Evolutionary conservation across 805 yeast genomes (phyloP).

Genomic region (Myxozyma melibiosi): DNA sequence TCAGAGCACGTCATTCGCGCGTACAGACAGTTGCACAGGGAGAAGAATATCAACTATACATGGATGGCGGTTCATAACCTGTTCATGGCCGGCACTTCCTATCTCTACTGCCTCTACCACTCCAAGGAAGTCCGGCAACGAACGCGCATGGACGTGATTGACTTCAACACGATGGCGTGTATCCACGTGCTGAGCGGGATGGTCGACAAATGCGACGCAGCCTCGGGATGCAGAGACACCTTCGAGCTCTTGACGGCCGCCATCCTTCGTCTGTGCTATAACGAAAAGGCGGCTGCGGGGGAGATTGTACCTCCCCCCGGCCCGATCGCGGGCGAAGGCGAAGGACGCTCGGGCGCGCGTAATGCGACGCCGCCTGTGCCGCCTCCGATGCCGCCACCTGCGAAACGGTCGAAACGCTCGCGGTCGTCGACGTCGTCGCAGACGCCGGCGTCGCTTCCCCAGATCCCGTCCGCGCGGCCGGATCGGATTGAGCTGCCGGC

Average conservation of each 20-base stretch:
- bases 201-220: slow-evolving; percentile 76
- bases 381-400: slow-evolving; percentile 32
- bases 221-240: slow-evolving; percentile 67
- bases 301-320: slow-evolving; percentile 26
- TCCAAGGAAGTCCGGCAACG: slow-evolving; percentile 55
- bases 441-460: slow-evolving; percentile 7
- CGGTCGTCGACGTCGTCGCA: slow-evolving; percentile 3
- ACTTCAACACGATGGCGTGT: slow-evolving; percentile 47
- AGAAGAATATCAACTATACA: slow-evolving; percentile 71
- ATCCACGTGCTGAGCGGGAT: slow-evolving; percentile 61
- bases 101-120: slow-evolving; percentile 73
- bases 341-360: slow-evolving; percentile 1
- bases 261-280: slow-evolving; percentile 54
- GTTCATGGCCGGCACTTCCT: slow-evolving; percentile 87
- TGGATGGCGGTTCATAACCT: slow-evolving; percentile 93
- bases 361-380: slow-evolving; percentile 30
- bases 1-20: slow-evolving; percentile 67
- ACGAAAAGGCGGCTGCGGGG: slow-evolving; percentile 38
- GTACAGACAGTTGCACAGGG: slow-evolving; percentile 60
- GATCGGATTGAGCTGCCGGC: too few species aligned
- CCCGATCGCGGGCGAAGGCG: slow-evolving; percentile 2
- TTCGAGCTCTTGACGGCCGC: slow-evolving; percentile 74
- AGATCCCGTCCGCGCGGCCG: not conserved
- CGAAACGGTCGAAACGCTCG: slow-evolving; percentile 26
- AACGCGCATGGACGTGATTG: slow-evolving; percentile 53